phyloP scores from a whole-genome alignment of 2,329 filamentous ascomycete species.

The Verticillium zaregamsianum region DNA sequence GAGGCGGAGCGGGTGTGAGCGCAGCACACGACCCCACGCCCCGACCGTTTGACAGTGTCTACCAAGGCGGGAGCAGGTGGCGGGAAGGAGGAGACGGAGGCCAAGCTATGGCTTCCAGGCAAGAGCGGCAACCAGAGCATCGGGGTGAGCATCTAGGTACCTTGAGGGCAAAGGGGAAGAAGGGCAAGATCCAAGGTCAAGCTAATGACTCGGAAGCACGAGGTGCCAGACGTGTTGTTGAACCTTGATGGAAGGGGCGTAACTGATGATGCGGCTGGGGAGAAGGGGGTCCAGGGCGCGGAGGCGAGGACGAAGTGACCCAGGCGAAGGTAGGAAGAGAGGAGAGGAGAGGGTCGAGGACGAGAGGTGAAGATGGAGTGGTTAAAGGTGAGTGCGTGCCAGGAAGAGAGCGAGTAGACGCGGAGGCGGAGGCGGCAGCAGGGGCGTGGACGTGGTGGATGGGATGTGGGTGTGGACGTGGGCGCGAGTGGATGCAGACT shows the following conservation, averaged over 20 bases:
- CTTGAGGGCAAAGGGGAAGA: not conserved
- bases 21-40: not conserved
- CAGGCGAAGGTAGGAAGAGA: slow-evolving; percentile 2
- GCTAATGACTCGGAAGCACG: slow-evolving; percentile 15
- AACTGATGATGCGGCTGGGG: slow-evolving; percentile 3
- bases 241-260: not conserved
- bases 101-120: not conserved
- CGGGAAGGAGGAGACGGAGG: not conserved
- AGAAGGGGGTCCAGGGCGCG: not conserved
- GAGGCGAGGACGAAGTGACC: not conserved
- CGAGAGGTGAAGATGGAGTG: slow-evolving; percentile 1
- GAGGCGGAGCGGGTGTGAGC: not conserved
- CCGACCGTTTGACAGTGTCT: slow-evolving; percentile 8
- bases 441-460: slow-evolving; percentile 10
- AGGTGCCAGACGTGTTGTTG: not conserved
- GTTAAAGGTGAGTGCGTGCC: not conserved
- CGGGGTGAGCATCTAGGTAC: not conserved
- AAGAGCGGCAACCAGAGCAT: not conserved
- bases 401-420: slow-evolving; percentile 4
- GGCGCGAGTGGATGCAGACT: not conserved
- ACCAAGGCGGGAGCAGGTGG: slow-evolving; percentile 4
- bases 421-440: slow-evolving; percentile 5
- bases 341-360: not conserved
- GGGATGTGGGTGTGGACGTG: not conserved
- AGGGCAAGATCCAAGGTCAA: slow-evolving; percentile 13